phyloP scores from a whole-genome alignment of 805 yeast species.

The Pichia manshurica region DNA sequence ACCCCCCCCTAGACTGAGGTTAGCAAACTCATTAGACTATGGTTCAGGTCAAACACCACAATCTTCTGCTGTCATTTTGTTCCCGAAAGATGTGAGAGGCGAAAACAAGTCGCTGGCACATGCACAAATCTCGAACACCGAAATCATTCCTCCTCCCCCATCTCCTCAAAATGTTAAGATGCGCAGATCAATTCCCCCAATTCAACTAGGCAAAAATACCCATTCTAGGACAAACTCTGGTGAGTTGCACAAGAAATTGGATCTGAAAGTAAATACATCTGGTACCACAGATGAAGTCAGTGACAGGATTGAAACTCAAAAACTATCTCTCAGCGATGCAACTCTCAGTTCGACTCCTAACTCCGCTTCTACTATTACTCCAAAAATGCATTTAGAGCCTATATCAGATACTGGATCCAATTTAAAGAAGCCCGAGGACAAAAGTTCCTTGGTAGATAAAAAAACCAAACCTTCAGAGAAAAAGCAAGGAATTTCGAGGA shows the following conservation, averaged over 20 bases:
- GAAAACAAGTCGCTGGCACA: slow-evolving; percentile 15
- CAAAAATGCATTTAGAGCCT: not conserved
- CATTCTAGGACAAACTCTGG: not conserved
- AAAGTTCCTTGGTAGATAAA: not conserved
- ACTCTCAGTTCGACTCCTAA: not conserved
- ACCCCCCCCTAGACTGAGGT: slow-evolving; percentile 27
- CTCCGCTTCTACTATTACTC: not conserved
- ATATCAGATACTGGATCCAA: not conserved
- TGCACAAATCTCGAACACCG: slow-evolving; percentile 7
- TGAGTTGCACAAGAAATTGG: slow-evolving; percentile 1
- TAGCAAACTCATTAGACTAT: slow-evolving; percentile 10
- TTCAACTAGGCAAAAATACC: not conserved
- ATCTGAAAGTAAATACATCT: slow-evolving; percentile 7
- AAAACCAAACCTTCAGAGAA: not conserved
- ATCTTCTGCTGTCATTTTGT: slow-evolving; percentile 42
- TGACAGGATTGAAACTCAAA: not conserved
- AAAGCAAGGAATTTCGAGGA: slow-evolving; percentile 45
- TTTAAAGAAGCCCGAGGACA: not conserved
- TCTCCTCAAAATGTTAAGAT: slow-evolving; percentile 3
- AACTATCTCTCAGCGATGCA: not conserved
- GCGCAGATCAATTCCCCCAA: not conserved
- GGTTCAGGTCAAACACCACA: slow-evolving; percentile 12
- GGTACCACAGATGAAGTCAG: not conserved
- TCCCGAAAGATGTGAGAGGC: slow-evolving; percentile 37
- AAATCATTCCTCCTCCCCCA: slow-evolving; percentile 7